phyloP scores from a whole-genome alignment of 2,329 filamentous ascomycete species.

The Chalaropsis ovoidea region DNA sequence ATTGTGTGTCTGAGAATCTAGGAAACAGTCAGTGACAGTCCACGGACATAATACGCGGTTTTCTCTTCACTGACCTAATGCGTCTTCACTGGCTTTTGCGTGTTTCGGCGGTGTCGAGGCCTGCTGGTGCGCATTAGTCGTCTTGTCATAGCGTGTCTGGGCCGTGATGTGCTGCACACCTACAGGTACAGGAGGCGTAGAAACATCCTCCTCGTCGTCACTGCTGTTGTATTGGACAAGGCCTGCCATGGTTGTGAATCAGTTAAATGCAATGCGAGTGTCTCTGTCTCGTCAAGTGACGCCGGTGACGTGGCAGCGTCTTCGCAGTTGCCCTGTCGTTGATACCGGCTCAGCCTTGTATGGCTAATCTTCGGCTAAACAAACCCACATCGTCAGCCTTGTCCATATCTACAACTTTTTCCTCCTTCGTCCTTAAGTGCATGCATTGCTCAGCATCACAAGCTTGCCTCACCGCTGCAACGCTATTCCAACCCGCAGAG shows the following conservation, averaged over 20 bases:
- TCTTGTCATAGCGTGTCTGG: neutral
- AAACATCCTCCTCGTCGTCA: conserved; percentile 39
- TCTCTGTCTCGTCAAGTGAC: neutral
- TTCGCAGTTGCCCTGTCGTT: neutral
- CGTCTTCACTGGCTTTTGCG: neutral
- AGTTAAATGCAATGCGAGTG: neutral
- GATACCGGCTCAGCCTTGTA: conserved; percentile 14
- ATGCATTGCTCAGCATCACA: neutral
- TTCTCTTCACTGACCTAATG: neutral
- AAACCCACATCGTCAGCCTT: conserved; percentile 17
- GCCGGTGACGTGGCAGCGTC: neutral
- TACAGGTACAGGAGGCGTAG: conserved; percentile 18
- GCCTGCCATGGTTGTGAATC: conserved; percentile 33
- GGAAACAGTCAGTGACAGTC: neutral
- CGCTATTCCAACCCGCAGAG: neutral
- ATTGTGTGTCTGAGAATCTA: neutral
- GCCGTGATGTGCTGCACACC: neutral
- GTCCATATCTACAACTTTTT: conserved; percentile 9
- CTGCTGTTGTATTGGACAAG: conserved; percentile 45
- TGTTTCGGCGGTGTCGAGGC: neutral
- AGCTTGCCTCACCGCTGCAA: neutral
- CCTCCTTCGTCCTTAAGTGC: neutral
- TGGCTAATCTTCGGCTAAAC: conserved; percentile 16
- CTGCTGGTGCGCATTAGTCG: neutral
- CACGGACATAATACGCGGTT: no score